Conservation (phyloP, 768 basidiomycete species). For the Dioszegia hungarica region DNA sequence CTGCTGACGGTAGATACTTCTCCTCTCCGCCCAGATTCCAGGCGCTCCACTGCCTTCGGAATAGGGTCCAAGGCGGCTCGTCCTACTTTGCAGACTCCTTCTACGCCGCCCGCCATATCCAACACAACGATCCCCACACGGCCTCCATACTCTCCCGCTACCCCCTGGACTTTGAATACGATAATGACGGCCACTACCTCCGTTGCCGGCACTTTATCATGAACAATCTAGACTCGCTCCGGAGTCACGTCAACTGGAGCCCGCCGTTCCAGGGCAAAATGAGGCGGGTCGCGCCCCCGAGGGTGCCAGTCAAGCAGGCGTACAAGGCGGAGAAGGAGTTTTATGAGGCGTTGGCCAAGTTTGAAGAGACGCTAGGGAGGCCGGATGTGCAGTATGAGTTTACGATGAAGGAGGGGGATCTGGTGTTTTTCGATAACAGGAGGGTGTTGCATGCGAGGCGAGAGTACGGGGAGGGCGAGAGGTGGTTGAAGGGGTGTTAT, state of each 20-base stretch:
- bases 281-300: neutral
- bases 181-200: slow-evolving; percentile 82
- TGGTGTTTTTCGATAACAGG: slow-evolving; percentile 86
- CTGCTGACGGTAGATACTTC: slow-evolving; percentile 65
- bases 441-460: slow-evolving; percentile 81
- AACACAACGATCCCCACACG: slow-evolving; percentile 51
- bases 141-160: slow-evolving; percentile 61
- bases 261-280: slow-evolving; percentile 67
- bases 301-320: neutral
- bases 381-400: slow-evolving; percentile 58
- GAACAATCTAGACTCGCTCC: slow-evolving; percentile 49
- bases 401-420: slow-evolving; percentile 73
- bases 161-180: slow-evolving; percentile 81
- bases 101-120: slow-evolving; percentile 48
- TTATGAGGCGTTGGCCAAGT: slow-evolving; percentile 57
- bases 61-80: slow-evolving; percentile 72
- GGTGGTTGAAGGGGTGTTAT: slow-evolving; percentile 83
- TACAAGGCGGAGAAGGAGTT: slow-evolving; percentile 5
- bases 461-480: slow-evolving; percentile 62
- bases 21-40: slow-evolving; percentile 87
- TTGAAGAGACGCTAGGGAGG: slow-evolving; percentile 59
- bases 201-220: slow-evolving; percentile 70
- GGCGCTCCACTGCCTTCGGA: slow-evolving; percentile 82
- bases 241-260: slow-evolving; percentile 68
- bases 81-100: slow-evolving; percentile 84